These are phyloP conservation scores for Chlorella sp. DNA, from an alignment of 139 green algal genomes.

Conservation along the genomic window DNA sequence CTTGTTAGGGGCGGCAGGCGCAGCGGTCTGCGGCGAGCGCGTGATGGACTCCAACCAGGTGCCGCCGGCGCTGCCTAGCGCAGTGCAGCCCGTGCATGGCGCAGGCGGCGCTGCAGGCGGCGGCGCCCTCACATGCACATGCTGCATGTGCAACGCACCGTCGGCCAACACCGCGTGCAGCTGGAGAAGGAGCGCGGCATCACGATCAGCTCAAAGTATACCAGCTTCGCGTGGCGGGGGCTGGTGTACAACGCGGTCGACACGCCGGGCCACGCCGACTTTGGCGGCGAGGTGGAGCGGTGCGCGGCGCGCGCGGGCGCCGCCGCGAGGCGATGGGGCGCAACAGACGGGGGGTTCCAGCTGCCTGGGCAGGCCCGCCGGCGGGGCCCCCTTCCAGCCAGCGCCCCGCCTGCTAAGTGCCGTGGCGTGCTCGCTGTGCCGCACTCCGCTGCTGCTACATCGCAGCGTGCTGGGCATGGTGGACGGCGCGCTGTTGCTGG, in stretches of 20 bases:
- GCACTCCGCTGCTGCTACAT: background rate
- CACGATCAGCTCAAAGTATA: constrained; percentile 89
- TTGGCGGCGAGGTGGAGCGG: constrained; percentile 91
- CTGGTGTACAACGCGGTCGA: constrained; percentile 87
- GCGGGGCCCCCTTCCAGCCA: too few relatives aligned
- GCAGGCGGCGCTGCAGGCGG: too few relatives aligned
- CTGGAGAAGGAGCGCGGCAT: constrained; percentile 88
- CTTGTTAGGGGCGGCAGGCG: constrained; percentile 46
- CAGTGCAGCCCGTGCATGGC: too few relatives aligned
- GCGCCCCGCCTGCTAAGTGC: too few relatives aligned
- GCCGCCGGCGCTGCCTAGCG: too few relatives aligned
- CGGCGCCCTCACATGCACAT: too few relatives aligned
- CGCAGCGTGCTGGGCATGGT: constrained; percentile 86
- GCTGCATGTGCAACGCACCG: too few relatives aligned
- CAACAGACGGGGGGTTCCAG: too few relatives aligned
- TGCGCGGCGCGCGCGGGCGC: constrained; percentile 19
- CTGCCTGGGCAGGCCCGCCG: too few relatives aligned
- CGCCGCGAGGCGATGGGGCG: too few relatives aligned
- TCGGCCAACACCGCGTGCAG: too few relatives aligned
- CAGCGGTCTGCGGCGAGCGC: constrained; percentile 38
- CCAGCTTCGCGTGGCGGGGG: constrained; percentile 55
- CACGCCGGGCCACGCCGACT: constrained; percentile 92
- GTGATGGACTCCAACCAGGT: constrained; percentile 82
- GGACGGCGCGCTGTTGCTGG: constrained; percentile 86
- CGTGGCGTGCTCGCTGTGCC: background rate